Evolutionary conservation across 2,329 filamentous ascomycete species (phyloP), one percentile per base, ranked within the genome.

Genomic region (Paramyrothecium roridum): DNA sequence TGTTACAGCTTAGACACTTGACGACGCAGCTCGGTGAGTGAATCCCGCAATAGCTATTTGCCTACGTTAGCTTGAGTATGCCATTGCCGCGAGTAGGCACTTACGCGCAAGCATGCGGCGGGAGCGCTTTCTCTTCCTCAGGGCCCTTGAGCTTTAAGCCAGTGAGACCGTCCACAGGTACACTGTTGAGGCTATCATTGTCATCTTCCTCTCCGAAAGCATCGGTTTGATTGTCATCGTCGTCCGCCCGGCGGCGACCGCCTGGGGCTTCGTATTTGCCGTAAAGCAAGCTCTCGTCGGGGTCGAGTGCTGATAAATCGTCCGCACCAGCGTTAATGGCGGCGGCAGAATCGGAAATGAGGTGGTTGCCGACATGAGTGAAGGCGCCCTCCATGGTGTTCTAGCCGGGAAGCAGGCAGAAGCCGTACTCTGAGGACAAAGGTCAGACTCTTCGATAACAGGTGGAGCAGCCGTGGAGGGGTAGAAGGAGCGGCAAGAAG

Each of bases 1-100:
- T 99, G 78, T 85, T 93, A 79, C 95, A 99, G 57, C 88, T 84
- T 58, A 99, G 81, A 70, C 95, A 99, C 76, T 97, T 98, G 65
- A 99, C 95, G 55, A 99, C 96, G 62, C 90, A 95, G 70, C 89
- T 89, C 2, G 95, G 89, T 56, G 96, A 96, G 77, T 99, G 95
- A 61, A 99, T 99, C 57, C 95, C 95, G 71, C 95, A 99, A 74
- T 97, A 97, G 43, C 91, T 95, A 70, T 50, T 17, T 12, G 49
- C 3, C 11, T 30, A 51, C 19, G 23, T 21, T 17, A 51, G 30
- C 23, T 13, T 23, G 20, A 13, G n/a, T 8, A 43, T 43, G 7
- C 12, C 37, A 43, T 43, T 43, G 37, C 13, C 37, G n/a, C 16
- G n/a, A 19, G 7, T 8, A 43, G 50, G 30, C 46, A 86, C 89